Conservation (phyloP, 2,329 filamentous ascomycete species). For the Drechslerella coelobrocha region DNA sequence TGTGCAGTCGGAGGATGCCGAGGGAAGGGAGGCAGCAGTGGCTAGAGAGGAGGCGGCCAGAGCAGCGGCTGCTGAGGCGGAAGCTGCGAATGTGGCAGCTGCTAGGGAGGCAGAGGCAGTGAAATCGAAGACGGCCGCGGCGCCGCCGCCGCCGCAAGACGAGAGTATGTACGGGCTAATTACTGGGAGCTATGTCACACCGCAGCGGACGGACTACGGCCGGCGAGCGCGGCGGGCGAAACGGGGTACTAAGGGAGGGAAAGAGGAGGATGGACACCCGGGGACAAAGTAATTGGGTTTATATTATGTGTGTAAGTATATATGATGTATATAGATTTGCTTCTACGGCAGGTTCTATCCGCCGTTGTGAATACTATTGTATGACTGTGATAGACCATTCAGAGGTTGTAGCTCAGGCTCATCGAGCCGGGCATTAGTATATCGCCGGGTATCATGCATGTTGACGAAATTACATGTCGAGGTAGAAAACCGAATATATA, state of each 20-base stretch:
- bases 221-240: conserved; percentile 28
- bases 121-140: background rate
- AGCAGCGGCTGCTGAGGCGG: background rate
- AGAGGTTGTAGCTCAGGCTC: too few relatives aligned
- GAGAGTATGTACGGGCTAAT: conserved; percentile 45
- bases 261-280: conserved; percentile 14
- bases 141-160: background rate
- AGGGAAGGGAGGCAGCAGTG: too few relatives aligned
- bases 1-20: too few relatives aligned
- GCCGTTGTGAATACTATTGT: too few relatives aligned
- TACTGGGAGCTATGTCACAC: conserved; percentile 32
- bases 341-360: background rate
- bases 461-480: too few relatives aligned
- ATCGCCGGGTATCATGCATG: too few relatives aligned
- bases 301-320: conserved; percentile 3
- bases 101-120: background rate
- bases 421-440: too few relatives aligned
- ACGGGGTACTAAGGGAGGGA: background rate
- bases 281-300: too few relatives aligned
- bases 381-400: too few relatives aligned
- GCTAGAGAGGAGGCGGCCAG: too few relatives aligned
- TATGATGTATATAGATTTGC: background rate
- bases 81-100: background rate
- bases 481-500: conserved; percentile 14
- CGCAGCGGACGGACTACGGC: conserved; percentile 31